phyloP scores from a whole-genome alignment of 768 basidiomycete species.

The Hericium rajendrae region DNA sequence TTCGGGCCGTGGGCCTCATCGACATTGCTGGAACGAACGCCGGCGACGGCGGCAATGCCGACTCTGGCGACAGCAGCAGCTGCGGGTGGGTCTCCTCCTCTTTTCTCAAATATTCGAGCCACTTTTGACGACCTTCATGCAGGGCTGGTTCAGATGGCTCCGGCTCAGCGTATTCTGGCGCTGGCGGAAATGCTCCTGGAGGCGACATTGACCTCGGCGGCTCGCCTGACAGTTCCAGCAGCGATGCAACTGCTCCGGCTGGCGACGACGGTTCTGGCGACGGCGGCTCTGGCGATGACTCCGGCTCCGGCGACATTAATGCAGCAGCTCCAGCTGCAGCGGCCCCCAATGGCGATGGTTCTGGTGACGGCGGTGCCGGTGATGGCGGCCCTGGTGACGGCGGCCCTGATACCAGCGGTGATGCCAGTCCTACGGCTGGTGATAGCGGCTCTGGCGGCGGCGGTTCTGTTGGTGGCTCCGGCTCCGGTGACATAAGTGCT shows the following conservation, averaged over 20 bases:
- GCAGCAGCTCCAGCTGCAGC: not conserved
- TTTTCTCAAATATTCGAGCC: no score
- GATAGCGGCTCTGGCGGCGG: not conserved
- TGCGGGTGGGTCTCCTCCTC: constrained; percentile 5
- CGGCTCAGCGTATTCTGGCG: not conserved
- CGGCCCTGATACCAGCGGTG: not conserved
- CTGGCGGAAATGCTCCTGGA: not conserved
- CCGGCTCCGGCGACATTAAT: not conserved
- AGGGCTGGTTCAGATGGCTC: not conserved
- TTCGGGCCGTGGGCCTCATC: constrained; percentile 11
- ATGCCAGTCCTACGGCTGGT: not conserved
- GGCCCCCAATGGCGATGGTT: not conserved
- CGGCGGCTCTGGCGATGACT: not conserved
- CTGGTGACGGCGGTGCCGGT: not conserved
- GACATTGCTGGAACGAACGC: constrained; percentile 6
- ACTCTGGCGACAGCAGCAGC: constrained; percentile 8
- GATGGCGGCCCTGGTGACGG: not conserved
- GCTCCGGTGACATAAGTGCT: not conserved
- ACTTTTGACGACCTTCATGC: no score
- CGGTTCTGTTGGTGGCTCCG: not conserved
- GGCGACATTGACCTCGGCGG: not conserved
- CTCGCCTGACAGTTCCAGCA: not conserved
- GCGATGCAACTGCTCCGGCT: not conserved
- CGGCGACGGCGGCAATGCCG: constrained; percentile 14
- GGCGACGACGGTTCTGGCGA: not conserved